These are phyloP conservation scores for Alternaria gansuensis DNA, from an alignment of 2,329 filamentous ascomycete species.

Conservation along the genomic window DNA sequence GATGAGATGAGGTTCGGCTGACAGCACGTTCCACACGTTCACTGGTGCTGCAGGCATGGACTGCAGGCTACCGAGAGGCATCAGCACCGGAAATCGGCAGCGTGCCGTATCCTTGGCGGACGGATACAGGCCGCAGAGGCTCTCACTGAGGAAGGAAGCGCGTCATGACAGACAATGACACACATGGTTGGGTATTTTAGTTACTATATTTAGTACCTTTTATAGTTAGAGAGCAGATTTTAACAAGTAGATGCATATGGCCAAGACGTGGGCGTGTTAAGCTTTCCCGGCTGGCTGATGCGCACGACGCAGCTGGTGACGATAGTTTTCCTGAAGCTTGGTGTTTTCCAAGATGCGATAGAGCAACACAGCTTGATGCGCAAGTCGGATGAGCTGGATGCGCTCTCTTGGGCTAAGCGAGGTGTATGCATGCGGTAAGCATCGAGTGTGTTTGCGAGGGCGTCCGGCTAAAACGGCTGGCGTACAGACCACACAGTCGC, in stretches of 20 bases:
- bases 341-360: background rate
- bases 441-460: background rate
- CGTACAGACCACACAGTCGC: constrained; percentile 1
- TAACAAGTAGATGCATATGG: constrained; percentile 1
- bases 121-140: background rate
- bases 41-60: background rate
- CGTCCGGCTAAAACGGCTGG: background rate
- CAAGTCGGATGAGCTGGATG: background rate
- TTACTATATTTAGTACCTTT: too few relatives aligned
- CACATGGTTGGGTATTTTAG: too few relatives aligned
- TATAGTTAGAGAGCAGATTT: too few relatives aligned
- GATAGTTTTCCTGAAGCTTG: constrained; percentile 3
- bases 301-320: constrained; percentile 4
- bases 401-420: constrained; percentile 1
- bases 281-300: constrained; percentile 1
- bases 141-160: background rate
- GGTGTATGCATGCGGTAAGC: background rate
- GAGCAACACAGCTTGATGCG: background rate
- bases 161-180: background rate
- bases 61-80: background rate
- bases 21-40: constrained; percentile 8
- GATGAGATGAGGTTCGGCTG: background rate
- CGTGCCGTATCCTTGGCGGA: background rate
- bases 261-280: background rate
- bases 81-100: background rate